A percentile compares a stretch with the other conserved stretches of the same genome.
Evolutionary conservation across 1,284 basidiomycete species (phyloP).

Genomic region (Leccinum variabile): DNA sequence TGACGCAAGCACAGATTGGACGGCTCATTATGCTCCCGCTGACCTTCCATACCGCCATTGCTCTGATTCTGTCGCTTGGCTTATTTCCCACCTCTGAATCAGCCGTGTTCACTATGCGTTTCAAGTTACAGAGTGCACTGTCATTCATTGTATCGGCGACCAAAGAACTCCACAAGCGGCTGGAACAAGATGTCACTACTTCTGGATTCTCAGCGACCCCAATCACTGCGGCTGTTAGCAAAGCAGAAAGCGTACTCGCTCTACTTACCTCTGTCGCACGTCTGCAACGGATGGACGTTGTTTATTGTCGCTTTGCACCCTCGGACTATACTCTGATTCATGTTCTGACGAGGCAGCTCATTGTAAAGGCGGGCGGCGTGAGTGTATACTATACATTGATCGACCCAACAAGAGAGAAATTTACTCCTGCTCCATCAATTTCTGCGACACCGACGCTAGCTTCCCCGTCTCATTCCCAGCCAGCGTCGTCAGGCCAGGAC

Average conservation of each 20-base stretch:
- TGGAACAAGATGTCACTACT: slow-evolving; percentile 48
- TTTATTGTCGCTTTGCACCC: slow-evolving; percentile 64
- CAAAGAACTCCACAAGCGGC: slow-evolving; percentile 47
- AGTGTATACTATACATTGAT: slow-evolving; percentile 62
- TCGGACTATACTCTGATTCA: slow-evolving; percentile 60
- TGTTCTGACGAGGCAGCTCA: slow-evolving; percentile 48
- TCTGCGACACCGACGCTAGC: slow-evolving; percentile 39
- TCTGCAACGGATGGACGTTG: slow-evolving; percentile 62
- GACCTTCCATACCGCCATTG: slow-evolving; percentile 58
- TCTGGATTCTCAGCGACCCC: slow-evolving; percentile 44
- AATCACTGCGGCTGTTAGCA: slow-evolving; percentile 41
- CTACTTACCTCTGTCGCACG: slow-evolving; percentile 55
- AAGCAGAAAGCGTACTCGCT: slow-evolving; percentile 56
- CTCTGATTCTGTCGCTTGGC: slow-evolving; percentile 51
- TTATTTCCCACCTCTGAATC: slow-evolving; percentile 73
- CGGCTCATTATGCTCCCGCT: slow-evolving; percentile 59
- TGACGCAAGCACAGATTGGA: slow-evolving; percentile 42
- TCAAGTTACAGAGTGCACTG: slow-evolving; percentile 48
- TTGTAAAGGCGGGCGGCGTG: slow-evolving; percentile 65
- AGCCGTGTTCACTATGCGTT: slow-evolving; percentile 54
- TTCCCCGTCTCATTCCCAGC: slow-evolving; percentile 33
- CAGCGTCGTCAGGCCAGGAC: slow-evolving; percentile 26
- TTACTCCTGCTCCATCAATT: slow-evolving; percentile 50
- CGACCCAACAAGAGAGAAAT: slow-evolving; percentile 58
- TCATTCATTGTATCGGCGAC: slow-evolving; percentile 51